Conservation (phyloP, 2,329 filamentous ascomycete genomes). For the Curvularia sp. region DNA sequence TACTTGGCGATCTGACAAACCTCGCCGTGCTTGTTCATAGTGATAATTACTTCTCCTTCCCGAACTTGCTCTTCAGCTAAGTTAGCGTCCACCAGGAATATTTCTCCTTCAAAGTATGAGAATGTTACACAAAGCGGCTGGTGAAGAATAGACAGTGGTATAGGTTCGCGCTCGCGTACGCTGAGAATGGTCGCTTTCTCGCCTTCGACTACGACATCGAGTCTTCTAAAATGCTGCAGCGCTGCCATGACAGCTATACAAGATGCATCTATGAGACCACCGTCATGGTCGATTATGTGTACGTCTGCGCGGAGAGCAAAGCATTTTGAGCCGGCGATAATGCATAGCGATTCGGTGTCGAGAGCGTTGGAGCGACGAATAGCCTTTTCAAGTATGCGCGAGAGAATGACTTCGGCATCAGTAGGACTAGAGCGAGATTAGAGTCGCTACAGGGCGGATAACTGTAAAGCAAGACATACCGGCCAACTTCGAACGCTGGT, state of each 20-base stretch:
- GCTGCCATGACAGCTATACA: slow-evolving; percentile 89
- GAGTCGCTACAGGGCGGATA: slow-evolving; percentile 20
- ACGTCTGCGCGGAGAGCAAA: slow-evolving; percentile 92
- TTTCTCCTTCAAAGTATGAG: slow-evolving; percentile 79
- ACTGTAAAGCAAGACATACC: slow-evolving; percentile 54
- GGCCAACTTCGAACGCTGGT: slow-evolving; percentile 85
- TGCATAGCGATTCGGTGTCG: slow-evolving; percentile 94
- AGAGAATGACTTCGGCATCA: slow-evolving; percentile 84
- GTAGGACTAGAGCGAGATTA: slow-evolving; percentile 65
- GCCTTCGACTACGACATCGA: slow-evolving; percentile 85
- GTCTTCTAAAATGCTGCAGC: slow-evolving; percentile 87
- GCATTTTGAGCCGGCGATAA: slow-evolving; percentile 87
- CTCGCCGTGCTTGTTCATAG: slow-evolving; percentile 87
- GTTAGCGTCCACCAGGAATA: slow-evolving; percentile 74
- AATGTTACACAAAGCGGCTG: slow-evolving; percentile 92
- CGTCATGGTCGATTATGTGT: slow-evolving; percentile 89
- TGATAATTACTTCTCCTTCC: slow-evolving; percentile 77
- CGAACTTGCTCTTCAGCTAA: slow-evolving; percentile 79
- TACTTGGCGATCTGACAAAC: slow-evolving; percentile 92
- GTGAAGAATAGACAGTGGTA: slow-evolving; percentile 89
- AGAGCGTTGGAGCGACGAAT: slow-evolving; percentile 90
- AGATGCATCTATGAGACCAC: slow-evolving; percentile 83
- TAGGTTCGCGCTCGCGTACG: slow-evolving; percentile 83
- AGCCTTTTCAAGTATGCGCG: slow-evolving; percentile 90
- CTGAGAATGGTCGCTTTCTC: slow-evolving; percentile 86